These are phyloP conservation scores for Neoboletus subvelutipes DNA, from an alignment of 768 basidiomycete genomes.

Conservation along the genomic window DNA sequence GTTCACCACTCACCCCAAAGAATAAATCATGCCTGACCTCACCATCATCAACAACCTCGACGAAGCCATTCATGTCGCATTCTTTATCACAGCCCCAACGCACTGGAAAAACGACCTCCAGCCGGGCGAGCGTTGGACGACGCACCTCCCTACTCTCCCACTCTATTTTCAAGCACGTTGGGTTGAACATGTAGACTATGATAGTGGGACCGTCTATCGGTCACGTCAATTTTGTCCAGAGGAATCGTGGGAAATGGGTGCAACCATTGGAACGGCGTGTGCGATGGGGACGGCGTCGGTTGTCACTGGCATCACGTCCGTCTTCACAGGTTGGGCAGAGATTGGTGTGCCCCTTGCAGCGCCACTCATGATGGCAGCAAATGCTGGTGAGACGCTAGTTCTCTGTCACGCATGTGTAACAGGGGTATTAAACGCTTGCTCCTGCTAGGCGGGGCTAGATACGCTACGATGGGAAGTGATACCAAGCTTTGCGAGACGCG, in stretches of 20 bases:
- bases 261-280: conserved; percentile 15
- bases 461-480: conserved; percentile 5
- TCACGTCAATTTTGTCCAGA: conserved; percentile 17
- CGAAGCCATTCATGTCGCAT: conserved; percentile 20
- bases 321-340: conserved; percentile 1
- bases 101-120: conserved; percentile 20
- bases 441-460: conserved; percentile 7
- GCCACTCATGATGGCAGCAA: too few species aligned
- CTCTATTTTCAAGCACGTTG: conserved; percentile 16
- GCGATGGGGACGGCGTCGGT: too few species aligned
- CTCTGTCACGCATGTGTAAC: neutral
- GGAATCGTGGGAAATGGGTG: conserved; percentile 23
- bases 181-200: conserved; percentile 10
- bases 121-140: conserved; percentile 21
- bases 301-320: conserved; percentile 9
- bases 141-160: conserved; percentile 6
- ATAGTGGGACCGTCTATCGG: conserved; percentile 4
- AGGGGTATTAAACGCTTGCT: neutral
- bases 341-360: conserved; percentile 1
- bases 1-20: neutral
- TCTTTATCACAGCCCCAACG: conserved; percentile 13
- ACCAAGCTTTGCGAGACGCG: conserved; percentile 14
- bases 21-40: conserved; percentile 15
- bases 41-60: conserved; percentile 21
- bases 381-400: conserved; percentile 5